These are phyloP conservation scores for Asclepias syriaca DNA, from an alignment of 257 asterid genomes.

Conservation along the genomic window DNA sequence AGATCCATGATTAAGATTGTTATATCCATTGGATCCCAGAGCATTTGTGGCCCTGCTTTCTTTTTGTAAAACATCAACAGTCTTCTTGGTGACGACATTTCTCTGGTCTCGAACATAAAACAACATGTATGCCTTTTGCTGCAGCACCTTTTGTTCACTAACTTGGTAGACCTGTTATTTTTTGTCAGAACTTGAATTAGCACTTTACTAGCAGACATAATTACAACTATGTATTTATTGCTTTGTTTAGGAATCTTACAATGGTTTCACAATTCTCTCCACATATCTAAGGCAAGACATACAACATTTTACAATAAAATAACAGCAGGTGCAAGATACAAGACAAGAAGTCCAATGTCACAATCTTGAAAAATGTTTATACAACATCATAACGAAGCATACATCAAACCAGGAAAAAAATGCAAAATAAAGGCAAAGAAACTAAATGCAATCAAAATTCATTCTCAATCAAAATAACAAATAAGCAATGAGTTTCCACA, in stretches of 20 bases:
- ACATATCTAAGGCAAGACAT: not conserved
- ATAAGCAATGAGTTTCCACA: not conserved
- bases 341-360: not conserved
- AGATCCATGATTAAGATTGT: conserved; percentile 32
- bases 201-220: not conserved
- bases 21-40: conserved; percentile 32
- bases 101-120: conserved; percentile 81
- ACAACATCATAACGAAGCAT: not conserved
- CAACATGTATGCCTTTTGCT: conserved; percentile 94
- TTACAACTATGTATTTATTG: not conserved
- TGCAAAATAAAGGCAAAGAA: not conserved
- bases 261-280: not conserved
- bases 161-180: conserved; percentile 77
- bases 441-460: not conserved
- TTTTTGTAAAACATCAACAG: conserved; percentile 35
- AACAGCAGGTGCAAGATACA: not conserved
- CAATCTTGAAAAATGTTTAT: not conserved
- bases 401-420: not conserved
- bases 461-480: not conserved
- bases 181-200: conserved; percentile 7
- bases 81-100: conserved; percentile 36
- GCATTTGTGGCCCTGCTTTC: conserved; percentile 39
- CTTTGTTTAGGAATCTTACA: not conserved
- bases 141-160: conserved; percentile 68
- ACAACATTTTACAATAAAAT: not conserved